Base-by-base conservation (phyloP, 208 protist genomes). In the Crithidia expoeki region DNA sequence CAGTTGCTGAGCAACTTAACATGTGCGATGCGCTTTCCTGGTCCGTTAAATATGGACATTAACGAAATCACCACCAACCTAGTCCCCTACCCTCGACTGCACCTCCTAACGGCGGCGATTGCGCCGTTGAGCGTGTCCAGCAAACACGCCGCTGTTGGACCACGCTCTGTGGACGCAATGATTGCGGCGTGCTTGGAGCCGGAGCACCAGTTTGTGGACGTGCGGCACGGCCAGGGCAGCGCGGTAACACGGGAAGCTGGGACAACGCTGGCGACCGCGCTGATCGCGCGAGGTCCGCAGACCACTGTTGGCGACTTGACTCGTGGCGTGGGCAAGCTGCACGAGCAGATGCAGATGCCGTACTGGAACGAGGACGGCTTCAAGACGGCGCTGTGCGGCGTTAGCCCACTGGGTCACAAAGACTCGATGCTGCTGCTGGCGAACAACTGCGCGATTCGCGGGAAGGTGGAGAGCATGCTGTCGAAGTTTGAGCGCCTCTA, bases 41-140 rank as follows among this genome's bases (percentile, higher is more conserved):
- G 98, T 1, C 81, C 94, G 32, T 85, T 99, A 23, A 99, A 99
- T 78, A 95, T 99, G 74, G 98, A 99, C 77, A 93, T 99, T 36
- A 98, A 98, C 79, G 98, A 99, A 62, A 90, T 99, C 64, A 98
- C 96, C 1, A 99, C 97, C 11, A 99, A 99, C 68, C 83, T 99
- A 11, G 96, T 99, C n/a, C 98, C 98, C 4, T 99, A 95, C 71
- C 96, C 98, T 3, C 80, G 90, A 5, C 78, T 98, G 63, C 86
- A 98, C 44, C 90, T 98, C 66, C 65, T 99, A 16, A 89, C 94
- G 21, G 74, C 96, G 2, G 85, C 92, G 4, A 82, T 99, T 63
- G 88, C 95, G 4, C 96, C 97, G 25, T 84, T 98, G 50, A 88
- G 80, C 42, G 83, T 88, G n/a, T 85, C 76, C 57, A 88, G 50